Evolutionary conservation across 371 early-diverging fungal genomes (phyloP), one percentile per base, ranked within the genome.

Genomic region (Mortierella sp.): DNA sequence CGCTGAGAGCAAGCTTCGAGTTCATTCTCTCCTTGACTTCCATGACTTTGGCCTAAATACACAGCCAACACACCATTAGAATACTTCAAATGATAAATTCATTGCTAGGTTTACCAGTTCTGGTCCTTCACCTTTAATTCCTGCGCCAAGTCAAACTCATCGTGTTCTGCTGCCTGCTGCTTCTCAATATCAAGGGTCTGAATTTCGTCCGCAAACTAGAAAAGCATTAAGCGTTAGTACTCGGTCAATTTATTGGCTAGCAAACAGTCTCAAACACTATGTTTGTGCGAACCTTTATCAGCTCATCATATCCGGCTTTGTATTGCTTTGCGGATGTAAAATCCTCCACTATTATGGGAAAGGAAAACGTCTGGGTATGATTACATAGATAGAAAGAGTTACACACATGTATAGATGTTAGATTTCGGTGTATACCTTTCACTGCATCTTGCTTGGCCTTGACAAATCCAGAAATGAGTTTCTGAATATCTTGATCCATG

Each of bases 121-220:
- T 32, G n/a, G 0, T 62, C 13, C 13, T 84, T 43, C 50, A 89
- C 92, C 87, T 94, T 94, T 28, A 90, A 82, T 52, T 89, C 88
- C 63, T 92, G 93, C 1, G 95, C 95, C 70, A 88, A 84, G 60
- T 93, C 94, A 75, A 91, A 95, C 38, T 95, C 93, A 68, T 94
- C 94, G 21, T 80, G 80, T 48, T 90, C 86, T 3, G 92, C 90
- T 6, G 93, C 92, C 36, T 87, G 83, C 22, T 86, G 84, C 68
- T 94, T 94, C 38, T 86, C 77, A 53, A 84, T 72, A 59, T 90
- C 88, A 21, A 93, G 65, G 47, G 85, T 85, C 11, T 88, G 80
- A 41, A 94, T 81, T 59, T 93, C 91, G n/a, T 88, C 89, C 33
- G 88, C 88, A 40, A 87, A 86, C 89, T 89, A 67, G 32, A 63